phyloP scores from a whole-genome alignment of 345 rosid species.

The Eucalyptus curtisii region DNA sequence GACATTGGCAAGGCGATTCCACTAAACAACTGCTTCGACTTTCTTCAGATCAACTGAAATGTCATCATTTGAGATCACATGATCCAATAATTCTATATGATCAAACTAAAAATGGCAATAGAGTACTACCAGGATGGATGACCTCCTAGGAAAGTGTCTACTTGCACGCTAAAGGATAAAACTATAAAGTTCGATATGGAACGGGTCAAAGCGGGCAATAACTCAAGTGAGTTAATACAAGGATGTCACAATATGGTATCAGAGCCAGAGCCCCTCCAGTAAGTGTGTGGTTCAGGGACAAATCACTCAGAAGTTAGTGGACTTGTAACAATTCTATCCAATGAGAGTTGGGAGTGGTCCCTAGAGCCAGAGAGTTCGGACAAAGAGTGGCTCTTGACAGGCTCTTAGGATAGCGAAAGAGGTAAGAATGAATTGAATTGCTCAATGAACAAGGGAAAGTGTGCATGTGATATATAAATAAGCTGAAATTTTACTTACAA shows the following conservation, averaged over 20 bases:
- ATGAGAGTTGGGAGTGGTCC: too few relatives aligned
- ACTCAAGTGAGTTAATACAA: too few relatives aligned
- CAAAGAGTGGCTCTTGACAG: too few relatives aligned
- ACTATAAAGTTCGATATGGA: accelerated
- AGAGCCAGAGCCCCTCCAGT: too few relatives aligned
- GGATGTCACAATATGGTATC: too few relatives aligned
- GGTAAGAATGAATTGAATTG: too few relatives aligned
- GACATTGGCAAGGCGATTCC: background rate
- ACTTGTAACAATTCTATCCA: too few relatives aligned
- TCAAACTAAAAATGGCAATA: background rate
- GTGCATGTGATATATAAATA: too few relatives aligned
- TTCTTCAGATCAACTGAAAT: background rate
- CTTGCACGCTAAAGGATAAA: background rate
- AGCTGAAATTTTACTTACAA: accelerated
- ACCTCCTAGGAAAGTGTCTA: background rate
- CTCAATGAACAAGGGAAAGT: too few relatives aligned
- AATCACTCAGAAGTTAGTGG: too few relatives aligned
- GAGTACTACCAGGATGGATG: background rate
- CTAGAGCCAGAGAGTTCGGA: accelerated
- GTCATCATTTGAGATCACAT: background rate
- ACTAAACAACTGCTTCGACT: background rate
- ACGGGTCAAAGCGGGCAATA: too few relatives aligned
- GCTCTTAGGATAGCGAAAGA: too few relatives aligned
- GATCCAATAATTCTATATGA: background rate
- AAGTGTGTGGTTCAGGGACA: accelerated